These are phyloP conservation scores for Pseudogymnoascus sp. DNA, from an alignment of 2,329 filamentous ascomycete species.

Conservation along the genomic window DNA sequence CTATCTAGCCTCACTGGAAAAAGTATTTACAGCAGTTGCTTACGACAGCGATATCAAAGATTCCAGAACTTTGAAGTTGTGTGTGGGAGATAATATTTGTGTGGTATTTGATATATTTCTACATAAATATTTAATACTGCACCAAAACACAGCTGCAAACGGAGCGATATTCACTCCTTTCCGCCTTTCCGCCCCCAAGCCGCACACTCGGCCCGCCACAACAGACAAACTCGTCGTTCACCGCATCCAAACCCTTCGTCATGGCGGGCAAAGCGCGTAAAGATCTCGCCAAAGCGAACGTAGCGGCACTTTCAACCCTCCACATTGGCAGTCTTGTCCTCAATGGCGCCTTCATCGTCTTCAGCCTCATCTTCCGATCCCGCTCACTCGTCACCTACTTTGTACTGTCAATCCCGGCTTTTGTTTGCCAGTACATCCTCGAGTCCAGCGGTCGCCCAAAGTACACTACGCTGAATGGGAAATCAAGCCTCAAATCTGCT, in stretches of 20 bases:
- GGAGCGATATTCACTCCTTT: not conserved
- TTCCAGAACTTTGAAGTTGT: not conserved
- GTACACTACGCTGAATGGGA: conserved; percentile 50
- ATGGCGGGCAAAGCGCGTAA: conserved; percentile 10
- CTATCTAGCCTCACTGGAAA: conserved; percentile 8
- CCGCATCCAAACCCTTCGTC: not conserved
- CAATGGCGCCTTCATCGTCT: conserved; percentile 67
- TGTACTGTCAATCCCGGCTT: conserved; percentile 64
- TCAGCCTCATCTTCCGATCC: conserved; percentile 54
- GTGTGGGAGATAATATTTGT: not conserved
- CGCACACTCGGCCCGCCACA: not conserved
- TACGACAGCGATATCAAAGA: not conserved
- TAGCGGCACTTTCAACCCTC: conserved; percentile 67
- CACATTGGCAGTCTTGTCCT: conserved; percentile 67
- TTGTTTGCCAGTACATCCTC: conserved; percentile 77
- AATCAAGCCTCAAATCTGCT: conserved; percentile 51
- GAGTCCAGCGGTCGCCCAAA: conserved; percentile 77
- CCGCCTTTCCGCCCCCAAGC: not conserved
- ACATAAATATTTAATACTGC: not conserved
- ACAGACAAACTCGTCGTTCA: not conserved
- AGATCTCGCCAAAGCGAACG: conserved; percentile 67
- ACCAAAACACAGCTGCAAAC: not conserved
- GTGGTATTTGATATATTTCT: not conserved
- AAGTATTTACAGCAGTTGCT: not conserved
- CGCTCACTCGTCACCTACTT: conserved; percentile 63